Evolutionary conservation across 148 eudicot genomes (phyloP).

Genomic region (Silene uniflora): DNA sequence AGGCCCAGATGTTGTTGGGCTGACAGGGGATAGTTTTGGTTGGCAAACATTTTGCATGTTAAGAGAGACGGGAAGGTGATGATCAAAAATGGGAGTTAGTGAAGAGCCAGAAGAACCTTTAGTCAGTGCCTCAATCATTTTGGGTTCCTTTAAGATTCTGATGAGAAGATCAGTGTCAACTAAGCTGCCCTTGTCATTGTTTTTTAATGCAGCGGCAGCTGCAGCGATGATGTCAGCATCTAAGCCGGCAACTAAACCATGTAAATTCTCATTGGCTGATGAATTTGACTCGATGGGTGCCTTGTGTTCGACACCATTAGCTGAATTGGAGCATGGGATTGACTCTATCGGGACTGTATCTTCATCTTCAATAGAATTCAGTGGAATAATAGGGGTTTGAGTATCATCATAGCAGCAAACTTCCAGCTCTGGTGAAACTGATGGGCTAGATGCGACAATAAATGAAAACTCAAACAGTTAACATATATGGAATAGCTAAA

Average conservation of each 20-base stretch:
- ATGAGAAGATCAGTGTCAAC: constrained; percentile 52
- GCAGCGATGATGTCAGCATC: constrained; percentile 43
- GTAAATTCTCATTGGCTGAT: constrained; percentile 19
- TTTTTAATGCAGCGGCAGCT: constrained; percentile 42
- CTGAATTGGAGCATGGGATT: constrained; percentile 12
- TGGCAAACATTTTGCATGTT: constrained; percentile 2
- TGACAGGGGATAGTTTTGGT: not conserved
- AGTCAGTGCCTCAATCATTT: constrained; percentile 33
- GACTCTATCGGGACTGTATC: constrained; percentile 19
- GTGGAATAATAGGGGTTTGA: constrained; percentile 41
- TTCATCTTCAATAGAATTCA: constrained; percentile 53
- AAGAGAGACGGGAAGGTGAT: not conserved
- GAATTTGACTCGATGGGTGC: constrained; percentile 19
- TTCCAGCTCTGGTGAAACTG: constrained; percentile 27
- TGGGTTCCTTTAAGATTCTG: constrained; percentile 46
- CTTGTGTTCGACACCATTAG: constrained; percentile 5
- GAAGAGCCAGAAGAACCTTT: not conserved
- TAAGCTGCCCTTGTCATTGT: constrained; percentile 38
- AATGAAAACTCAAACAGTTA: constrained; percentile 8
- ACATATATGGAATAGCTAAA: not conserved
- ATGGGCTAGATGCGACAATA: constrained; percentile 41
- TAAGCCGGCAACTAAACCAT: constrained; percentile 24
- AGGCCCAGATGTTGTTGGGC: constrained; percentile 9
- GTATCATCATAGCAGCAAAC: constrained; percentile 33
- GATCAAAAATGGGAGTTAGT: constrained; percentile 3